A percentile compares a stretch with the other conserved stretches of the same genome.
Conservation (phyloP, 2,329 filamentous ascomycete genomes). For the Orbilia brochopaga region DNA sequence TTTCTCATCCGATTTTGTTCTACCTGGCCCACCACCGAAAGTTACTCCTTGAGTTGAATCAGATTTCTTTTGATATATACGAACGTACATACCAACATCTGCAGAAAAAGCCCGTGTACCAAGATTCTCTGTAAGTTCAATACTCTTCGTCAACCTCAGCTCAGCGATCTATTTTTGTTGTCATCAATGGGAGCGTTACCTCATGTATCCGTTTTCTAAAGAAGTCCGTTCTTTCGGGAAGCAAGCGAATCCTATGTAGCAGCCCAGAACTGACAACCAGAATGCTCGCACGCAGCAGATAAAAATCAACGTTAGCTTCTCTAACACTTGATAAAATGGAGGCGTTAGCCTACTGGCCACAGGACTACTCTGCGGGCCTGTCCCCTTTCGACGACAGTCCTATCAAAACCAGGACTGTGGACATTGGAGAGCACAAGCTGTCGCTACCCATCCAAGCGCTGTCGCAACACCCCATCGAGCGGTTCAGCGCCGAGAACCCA, state of each 20-base stretch:
- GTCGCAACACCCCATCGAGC: constrained; percentile 40
- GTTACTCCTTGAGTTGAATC: too few species aligned
- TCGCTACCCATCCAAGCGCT: constrained; percentile 30
- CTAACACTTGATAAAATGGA: constrained; percentile 24
- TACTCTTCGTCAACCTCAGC: too few species aligned
- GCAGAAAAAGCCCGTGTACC: too few species aligned
- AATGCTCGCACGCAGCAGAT: background rate
- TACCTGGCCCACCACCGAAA: too few species aligned
- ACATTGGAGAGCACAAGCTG: constrained; percentile 47
- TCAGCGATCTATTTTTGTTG: background rate
- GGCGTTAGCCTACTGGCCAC: constrained; percentile 24
- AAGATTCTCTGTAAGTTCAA: too few species aligned
- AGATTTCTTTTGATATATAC: too few species aligned
- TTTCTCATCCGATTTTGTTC: too few species aligned
- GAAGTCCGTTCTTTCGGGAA: background rate
- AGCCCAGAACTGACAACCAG: background rate
- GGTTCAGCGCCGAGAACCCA: constrained; percentile 34
- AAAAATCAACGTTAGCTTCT: background rate
- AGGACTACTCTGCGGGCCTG: constrained; percentile 14
- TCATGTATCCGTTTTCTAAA: too few species aligned
- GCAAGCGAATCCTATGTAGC: background rate
- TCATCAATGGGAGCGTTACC: background rate
- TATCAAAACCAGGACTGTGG: constrained; percentile 26
- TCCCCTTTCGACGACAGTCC: constrained; percentile 12
- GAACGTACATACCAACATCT: too few species aligned